phyloP scores from a whole-genome alignment of 768 basidiomycete species.

The Leccinum barrowsii region DNA sequence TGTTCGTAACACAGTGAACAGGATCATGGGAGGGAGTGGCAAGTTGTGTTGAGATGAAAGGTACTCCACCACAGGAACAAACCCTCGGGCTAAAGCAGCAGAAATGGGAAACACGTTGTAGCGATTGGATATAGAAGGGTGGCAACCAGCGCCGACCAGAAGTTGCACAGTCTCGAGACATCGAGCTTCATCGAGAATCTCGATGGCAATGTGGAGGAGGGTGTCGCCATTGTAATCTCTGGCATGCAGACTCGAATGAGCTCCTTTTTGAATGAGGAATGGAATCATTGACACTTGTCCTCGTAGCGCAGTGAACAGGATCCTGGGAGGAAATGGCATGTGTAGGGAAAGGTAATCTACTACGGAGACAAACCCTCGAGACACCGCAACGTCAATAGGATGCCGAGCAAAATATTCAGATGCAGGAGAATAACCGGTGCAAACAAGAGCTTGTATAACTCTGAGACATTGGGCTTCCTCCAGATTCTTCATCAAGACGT shows the following conservation, averaged over 20 bases:
- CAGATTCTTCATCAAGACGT: neutral
- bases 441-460: neutral
- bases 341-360: no score
- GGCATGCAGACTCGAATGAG: neutral
- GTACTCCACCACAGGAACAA: neutral
- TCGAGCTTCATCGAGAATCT: no score
- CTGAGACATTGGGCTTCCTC: neutral
- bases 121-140: no score
- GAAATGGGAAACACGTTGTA: neutral
- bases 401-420: rapidly evolving
- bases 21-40: neutral
- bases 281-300: no score
- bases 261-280: neutral
- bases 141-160: neutral
- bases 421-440: neutral
- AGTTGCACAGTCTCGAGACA: neutral
- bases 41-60: neutral
- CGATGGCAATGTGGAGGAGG: no score
- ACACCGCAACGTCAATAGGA: neutral
- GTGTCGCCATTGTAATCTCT: neutral
- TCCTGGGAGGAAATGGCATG: no score
- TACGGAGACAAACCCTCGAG: neutral
- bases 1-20: neutral
- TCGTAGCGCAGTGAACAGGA: neutral
- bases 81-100: neutral